Evolutionary conservation across 2,329 filamentous ascomycete species (phyloP).

Genomic region (Kalmusia sp.): DNA sequence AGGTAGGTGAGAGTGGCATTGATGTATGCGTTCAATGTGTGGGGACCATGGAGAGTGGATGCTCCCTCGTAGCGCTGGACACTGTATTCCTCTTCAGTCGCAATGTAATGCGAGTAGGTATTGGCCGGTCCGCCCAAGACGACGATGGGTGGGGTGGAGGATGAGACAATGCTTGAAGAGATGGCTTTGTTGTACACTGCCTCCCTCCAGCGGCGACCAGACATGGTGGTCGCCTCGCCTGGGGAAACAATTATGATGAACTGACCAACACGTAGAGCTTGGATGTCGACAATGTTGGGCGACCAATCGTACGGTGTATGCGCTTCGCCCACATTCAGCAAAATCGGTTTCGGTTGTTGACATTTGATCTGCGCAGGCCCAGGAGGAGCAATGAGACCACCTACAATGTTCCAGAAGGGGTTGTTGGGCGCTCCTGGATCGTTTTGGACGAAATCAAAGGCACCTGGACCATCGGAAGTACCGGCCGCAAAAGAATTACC

Average conservation of each 20-base stretch:
- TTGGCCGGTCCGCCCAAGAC: conserved; percentile 90
- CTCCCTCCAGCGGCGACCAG: conserved; percentile 83
- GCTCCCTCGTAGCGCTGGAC: conserved; percentile 95
- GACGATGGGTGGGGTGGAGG: conserved; percentile 59
- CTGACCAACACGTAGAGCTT: conserved; percentile 83
- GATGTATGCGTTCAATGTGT: conserved; percentile 86
- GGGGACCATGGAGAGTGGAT: conserved; percentile 84
- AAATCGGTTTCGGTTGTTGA: conserved; percentile 81
- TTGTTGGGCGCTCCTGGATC: conserved; percentile 76
- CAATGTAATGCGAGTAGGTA: conserved; percentile 83
- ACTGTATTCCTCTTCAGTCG: conserved; percentile 80
- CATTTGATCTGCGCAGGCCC: conserved; percentile 74
- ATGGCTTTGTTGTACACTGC: conserved; percentile 38
- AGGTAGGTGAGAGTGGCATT: conserved; percentile 80
- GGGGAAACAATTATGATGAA: conserved; percentile 83
- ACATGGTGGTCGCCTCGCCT: conserved; percentile 92
- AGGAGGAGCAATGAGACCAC: conserved; percentile 74
- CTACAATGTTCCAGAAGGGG: conserved; percentile 81
- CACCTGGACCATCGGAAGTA: conserved; percentile 88
- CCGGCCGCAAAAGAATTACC: conserved; percentile 94
- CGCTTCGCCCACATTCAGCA: conserved; percentile 89
- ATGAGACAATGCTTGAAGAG: conserved; percentile 24
- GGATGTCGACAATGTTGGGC: conserved; percentile 90
- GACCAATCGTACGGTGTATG: conserved; percentile 82
- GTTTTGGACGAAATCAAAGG: conserved; percentile 93